Base-by-base conservation (phyloP, 495 filamentous ascomycete species). In the Trichoderma erinaceum region DNA sequence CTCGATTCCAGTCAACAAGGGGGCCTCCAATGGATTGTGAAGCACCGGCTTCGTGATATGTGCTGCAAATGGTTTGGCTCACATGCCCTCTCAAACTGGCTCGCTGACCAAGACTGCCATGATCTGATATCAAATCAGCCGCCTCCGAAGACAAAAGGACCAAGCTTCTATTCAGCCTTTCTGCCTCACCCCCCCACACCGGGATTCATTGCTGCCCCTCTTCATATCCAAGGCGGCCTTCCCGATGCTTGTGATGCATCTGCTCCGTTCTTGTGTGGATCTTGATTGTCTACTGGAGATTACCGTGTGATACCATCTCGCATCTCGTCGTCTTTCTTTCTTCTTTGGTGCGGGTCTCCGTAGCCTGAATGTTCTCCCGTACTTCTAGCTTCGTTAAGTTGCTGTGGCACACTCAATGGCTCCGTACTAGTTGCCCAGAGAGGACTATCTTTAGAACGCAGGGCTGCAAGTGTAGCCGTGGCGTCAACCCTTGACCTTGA, bases 261-360 rank as follows among this genome's bases (percentile, higher is more conserved):
- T 48, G 44, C 44, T 48, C 44, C 44, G 44, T 29, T 11, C 25
- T 5, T 61, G 10, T 61, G 56, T 61, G 56, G 56, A 61, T 61
- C 56, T 29, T 27, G 56, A 25, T 12, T 61, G 56, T 61, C 25
- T 61, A 12, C 56, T 61, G 56, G 56, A 61, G 56, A 61, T 61
- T 61, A 61, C 56, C 56, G 56, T 61, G 56, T 61, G 16, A 61
- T 61, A 61, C 16, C n/a, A 52, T 52, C 48, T 52, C 48, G 48
- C 48, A 52, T 52, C 48, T 52, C 48, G 48, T 52, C 48, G 23
- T 61, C 56, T 29, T 21, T 29, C 27, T 61, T 61, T 61, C 56
- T 61, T 61, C 56, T 32, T 61, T 32, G 8, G 23, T 61, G 56
- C 56, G 56, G 56, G 56, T 61, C 56, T 61, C 56, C 56, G 27